Conservation (phyloP, 2,329 filamentous ascomycete genomes). For the Achaetomium macrosporum region DNA sequence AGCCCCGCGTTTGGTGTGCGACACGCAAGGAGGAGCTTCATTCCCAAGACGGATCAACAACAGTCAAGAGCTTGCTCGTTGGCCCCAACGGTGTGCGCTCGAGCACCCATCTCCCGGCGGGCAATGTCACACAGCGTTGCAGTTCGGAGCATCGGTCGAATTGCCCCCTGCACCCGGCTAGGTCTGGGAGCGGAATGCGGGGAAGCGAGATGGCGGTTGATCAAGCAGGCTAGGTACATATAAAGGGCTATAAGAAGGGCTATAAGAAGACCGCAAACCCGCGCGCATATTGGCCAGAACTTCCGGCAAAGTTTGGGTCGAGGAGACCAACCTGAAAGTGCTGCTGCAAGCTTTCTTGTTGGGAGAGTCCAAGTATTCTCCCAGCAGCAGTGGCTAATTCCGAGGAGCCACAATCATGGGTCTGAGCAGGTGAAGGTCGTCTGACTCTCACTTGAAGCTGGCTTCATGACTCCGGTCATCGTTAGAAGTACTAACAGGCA, state of each 20-base stretch:
- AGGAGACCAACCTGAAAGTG: neutral
- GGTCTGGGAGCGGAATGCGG: neutral
- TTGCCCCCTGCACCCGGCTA: neutral
- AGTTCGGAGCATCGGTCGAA: neutral
- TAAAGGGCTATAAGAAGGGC: neutral
- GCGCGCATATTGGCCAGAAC: neutral
- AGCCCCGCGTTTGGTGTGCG: neutral
- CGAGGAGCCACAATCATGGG: no score
- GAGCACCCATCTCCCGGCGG: neutral
- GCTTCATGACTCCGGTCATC: no score
- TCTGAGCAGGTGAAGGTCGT: no score
- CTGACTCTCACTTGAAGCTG: no score
- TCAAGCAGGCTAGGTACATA: no score
- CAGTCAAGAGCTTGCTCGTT: neutral
- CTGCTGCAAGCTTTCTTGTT: no score
- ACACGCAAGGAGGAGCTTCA: neutral
- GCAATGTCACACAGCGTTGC: neutral
- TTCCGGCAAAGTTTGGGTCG: neutral
- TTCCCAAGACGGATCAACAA: neutral
- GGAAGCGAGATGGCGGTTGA: constrained; percentile 4
- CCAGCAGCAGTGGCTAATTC: no score
- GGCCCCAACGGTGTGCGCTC: neutral
- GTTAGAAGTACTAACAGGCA: no score
- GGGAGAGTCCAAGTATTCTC: no score
- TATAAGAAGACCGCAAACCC: neutral